Percentiles rank a stretch among this genome's conserved stretches.
Conservation (phyloP, 1,284 basidiomycete species). For the Boletus austroedulis region DNA sequence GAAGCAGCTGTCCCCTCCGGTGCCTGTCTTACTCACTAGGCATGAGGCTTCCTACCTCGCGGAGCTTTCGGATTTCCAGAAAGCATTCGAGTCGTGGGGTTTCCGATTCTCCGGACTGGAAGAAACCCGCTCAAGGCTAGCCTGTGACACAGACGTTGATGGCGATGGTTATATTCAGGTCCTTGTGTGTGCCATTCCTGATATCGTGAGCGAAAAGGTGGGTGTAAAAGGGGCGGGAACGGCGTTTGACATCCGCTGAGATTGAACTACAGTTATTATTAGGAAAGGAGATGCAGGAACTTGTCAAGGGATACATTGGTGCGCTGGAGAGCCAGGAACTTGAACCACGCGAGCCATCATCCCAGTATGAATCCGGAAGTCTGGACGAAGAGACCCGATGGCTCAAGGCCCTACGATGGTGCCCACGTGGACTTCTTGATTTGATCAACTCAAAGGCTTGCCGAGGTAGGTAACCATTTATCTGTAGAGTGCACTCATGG, state of each 20-base stretch:
- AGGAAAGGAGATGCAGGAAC: constrained; percentile 61
- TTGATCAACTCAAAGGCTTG: constrained; percentile 92
- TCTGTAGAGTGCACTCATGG: neutral
- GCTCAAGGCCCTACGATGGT: constrained; percentile 72
- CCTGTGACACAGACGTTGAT: constrained; percentile 25
- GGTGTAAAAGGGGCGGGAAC: constrained; percentile 8
- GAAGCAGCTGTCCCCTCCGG: constrained; percentile 47
- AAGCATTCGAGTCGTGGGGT: constrained; percentile 70
- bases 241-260: constrained; percentile 8
- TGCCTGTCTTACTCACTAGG: constrained; percentile 60
- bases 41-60: constrained; percentile 56
- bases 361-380: constrained; percentile 12
- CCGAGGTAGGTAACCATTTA: constrained; percentile 54
- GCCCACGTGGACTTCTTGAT: constrained; percentile 75
- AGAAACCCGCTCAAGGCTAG: constrained; percentile 17
- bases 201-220: constrained; percentile 70
- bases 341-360: constrained; percentile 17
- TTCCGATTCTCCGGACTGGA: constrained; percentile 51
- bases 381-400: constrained; percentile 47
- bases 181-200: constrained; percentile 55
- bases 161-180: constrained; percentile 58
- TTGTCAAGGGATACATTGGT: constrained; percentile 65
- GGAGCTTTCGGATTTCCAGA: constrained; percentile 40
- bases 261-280: constrained; percentile 50
- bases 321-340: constrained; percentile 38